Evolutionary conservation across 345 rosid genomes (phyloP).

Genomic region (Ricinus communis): DNA sequence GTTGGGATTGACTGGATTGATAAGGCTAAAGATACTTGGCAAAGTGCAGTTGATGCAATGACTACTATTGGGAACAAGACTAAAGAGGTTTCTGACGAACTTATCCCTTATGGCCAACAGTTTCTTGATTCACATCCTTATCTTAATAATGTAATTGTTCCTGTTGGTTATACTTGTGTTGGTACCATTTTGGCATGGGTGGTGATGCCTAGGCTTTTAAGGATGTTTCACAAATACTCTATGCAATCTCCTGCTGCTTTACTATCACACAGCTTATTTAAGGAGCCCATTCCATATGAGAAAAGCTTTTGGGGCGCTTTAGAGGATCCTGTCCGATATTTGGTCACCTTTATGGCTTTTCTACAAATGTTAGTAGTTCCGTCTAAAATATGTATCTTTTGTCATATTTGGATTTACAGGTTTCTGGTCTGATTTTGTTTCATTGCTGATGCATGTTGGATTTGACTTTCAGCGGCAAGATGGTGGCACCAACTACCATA

Average conservation of each 20-base stretch:
- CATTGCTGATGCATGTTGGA: background rate
- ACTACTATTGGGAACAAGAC: constrained; percentile 55
- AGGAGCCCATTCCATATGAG: constrained; percentile 63
- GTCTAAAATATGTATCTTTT: background rate
- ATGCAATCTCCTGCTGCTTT: constrained; percentile 50
- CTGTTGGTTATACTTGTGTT: constrained; percentile 52
- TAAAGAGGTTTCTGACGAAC: constrained; percentile 51
- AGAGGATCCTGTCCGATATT: constrained; percentile 86
- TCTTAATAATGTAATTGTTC: constrained; percentile 61
- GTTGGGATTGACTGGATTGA: constrained; percentile 54
- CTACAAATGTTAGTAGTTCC: constrained; percentile 61
- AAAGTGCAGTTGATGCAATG: constrained; percentile 41
- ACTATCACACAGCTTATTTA: constrained; percentile 38
- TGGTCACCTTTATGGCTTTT: constrained; percentile 76
- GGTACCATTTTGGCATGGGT: constrained; percentile 78
- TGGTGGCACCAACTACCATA: constrained; percentile 87
- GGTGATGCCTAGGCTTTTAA: constrained; percentile 77
- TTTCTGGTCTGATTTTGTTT: background rate
- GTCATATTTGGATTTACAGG: background rate
- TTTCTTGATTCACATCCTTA: constrained; percentile 63
- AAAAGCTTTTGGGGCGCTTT: constrained; percentile 85
- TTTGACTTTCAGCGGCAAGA: constrained; percentile 52
- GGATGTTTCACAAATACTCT: constrained; percentile 68
- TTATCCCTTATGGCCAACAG: constrained; percentile 59
- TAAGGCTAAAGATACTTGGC: constrained; percentile 58